Percentiles rank a stretch among this genome's conserved stretches.
Evolutionary conservation across 2,329 filamentous ascomycete species (phyloP).

Genomic region (Dothistroma septosporum): DNA sequence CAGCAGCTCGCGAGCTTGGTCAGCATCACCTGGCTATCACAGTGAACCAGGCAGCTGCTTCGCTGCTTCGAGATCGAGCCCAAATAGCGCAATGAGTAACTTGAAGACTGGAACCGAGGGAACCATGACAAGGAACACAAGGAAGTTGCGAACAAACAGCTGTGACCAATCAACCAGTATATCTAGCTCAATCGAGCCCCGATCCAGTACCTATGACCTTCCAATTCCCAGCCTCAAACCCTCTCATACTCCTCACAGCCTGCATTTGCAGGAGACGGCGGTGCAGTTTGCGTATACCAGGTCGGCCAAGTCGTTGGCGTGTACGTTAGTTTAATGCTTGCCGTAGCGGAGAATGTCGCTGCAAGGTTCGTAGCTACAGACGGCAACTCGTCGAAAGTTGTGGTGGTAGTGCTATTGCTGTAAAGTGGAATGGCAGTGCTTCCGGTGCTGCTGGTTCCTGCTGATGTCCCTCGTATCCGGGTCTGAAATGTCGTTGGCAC

Average conservation of each 20-base stretch:
- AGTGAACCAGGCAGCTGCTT: too few relatives aligned
- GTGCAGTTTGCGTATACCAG: neutral
- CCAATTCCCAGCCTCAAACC: neutral
- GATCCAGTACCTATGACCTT: too few relatives aligned
- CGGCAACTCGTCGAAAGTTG: neutral
- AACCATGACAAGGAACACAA: too few relatives aligned
- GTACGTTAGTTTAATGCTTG: neutral
- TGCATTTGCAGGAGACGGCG: neutral
- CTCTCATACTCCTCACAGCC: neutral
- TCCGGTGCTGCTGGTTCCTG: neutral
- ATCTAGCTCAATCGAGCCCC: too few relatives aligned
- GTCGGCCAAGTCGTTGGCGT: neutral
- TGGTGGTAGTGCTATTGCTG: neutral
- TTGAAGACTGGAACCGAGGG: too few relatives aligned
- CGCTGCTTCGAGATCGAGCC: too few relatives aligned
- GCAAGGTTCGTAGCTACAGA: neutral
- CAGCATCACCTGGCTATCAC: too few relatives aligned
- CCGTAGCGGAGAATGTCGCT: neutral
- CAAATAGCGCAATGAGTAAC: too few relatives aligned
- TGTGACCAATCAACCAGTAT: too few relatives aligned
- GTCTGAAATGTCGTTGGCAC: slow-evolving; percentile 5
- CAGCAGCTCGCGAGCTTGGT: too few relatives aligned
- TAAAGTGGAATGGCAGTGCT: neutral
- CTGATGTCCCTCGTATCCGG: neutral
- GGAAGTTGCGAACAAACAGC: too few relatives aligned